Evolutionary conservation across 2,329 filamentous ascomycete genomes (phyloP), one percentile per base, ranked within the genome.

Genomic region (Neurospora crassa): DNA sequence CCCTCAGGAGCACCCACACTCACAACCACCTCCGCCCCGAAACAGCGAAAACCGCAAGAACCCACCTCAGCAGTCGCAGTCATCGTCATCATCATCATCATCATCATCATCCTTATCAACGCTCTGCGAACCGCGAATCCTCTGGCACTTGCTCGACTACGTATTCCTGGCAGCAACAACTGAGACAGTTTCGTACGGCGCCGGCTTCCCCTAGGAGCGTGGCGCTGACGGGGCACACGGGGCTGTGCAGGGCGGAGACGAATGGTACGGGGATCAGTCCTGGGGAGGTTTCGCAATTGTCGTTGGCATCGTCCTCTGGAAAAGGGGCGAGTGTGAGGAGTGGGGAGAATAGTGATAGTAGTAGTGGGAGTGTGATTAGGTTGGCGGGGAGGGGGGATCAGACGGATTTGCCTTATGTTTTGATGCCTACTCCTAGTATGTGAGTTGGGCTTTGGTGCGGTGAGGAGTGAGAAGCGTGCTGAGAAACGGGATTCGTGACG

Each of bases 131-230:
- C 69, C 81, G 83, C 40, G 81, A 81, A 45, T 81, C 83, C 18
- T 86, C 84, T 7, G 80, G 80, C 7, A 80, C 53, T 8, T 37
- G 18, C 16, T 63, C 53, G 6, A 34, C 53, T 14, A 37, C 29
- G 1, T 63, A 63, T 24, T 63, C 53, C 16, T 63, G 53, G 53
- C 53, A 63, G 16, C 53, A 63, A 37, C 53, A 80, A 37, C 83
- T 82, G 8, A 82, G 83, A 80, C 80, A 82, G 29, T 88, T 84
- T 74, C 80, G 82, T 69, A 87, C 86, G 7, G 86, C 86, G 18
- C 86, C 86, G 0, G 86, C 84, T n/a, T 87, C 86, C 37, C 82
- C 85, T 7, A 82, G 81, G 67, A 86, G 84, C 71, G 82, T 79
- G 12, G 78, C 75, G 18, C 79, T 80, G 45, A 53, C 20, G 12